Base-by-base conservation (phyloP, 2,329 filamentous ascomycete genomes). In the Colletotrichum navitas region DNA sequence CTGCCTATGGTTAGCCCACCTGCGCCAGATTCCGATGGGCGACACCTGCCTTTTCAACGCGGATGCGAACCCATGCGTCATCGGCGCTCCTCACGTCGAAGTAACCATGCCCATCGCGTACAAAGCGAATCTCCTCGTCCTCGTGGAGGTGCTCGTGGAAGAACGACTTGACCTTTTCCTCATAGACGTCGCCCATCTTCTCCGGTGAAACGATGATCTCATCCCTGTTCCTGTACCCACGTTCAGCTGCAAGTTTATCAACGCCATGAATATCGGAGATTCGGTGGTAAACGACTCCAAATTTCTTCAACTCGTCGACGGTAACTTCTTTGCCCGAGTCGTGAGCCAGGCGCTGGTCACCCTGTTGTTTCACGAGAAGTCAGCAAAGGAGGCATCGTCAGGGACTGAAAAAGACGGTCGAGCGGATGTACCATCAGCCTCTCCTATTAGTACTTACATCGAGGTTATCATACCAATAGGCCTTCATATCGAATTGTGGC, bases 51-150 rank as follows among this genome's bases (percentile, higher is more conserved):
- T 96, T 96, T 81, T 93, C 93, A 68, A 99, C 84, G 77, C 87
- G 85, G 73, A 99, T 94, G 71, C 96, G 87, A 70, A 99, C 90
- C 96, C 96, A 99, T 75, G 93, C 90, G 78, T 98, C 95, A 26
- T 88, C 89, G 81, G 92, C 86, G 78, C 90, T 92, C 60, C 96
- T 87, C 3, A 99, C 95, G 82, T 99, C 96, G 80, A 99, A 99
- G 81, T 93, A 99, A 0, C 96, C 96, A 66, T 89, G 88, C 0
- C 96, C 96, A 73, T 92, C 95, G 41, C 94, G 87, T 75, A 99
- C 95, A 79, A 98, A 99, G 59, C 96, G 88, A 75, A 99, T 99
- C 87, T 99, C 96, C 84, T 99, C 96, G 76, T 99, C 96, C 85
- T 99, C 96, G 80, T 99, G 96, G 77, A 99, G 82, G 81, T 99